phyloP scores from a whole-genome alignment of 441 rosid species.

The Croton setiger region DNA sequence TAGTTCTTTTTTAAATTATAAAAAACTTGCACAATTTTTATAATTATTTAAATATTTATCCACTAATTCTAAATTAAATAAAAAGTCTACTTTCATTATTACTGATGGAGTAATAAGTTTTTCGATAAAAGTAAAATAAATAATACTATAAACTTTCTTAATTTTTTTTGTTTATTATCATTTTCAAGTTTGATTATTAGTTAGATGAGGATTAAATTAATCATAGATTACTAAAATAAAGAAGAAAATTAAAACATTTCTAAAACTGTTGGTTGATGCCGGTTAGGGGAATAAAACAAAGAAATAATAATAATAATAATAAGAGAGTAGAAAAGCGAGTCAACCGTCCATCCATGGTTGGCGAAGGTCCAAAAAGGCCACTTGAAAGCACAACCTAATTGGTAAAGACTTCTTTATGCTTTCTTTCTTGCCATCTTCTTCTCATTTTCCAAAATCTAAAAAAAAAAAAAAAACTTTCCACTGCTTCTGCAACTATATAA shows the following conservation, averaged over 20 bases:
- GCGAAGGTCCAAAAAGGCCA: conserved; percentile 14
- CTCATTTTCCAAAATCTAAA: not conserved
- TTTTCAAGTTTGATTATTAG: not conserved
- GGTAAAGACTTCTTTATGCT: not conserved
- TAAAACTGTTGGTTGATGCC: not conserved
- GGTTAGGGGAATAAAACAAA: not conserved
- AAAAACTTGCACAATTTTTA: too few species aligned
- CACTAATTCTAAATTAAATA: too few species aligned
- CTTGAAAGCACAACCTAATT: not conserved
- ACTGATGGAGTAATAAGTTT: too few species aligned
- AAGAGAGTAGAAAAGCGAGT: not conserved
- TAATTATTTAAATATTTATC: too few species aligned
- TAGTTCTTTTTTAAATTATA: too few species aligned
- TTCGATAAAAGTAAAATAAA: too few species aligned
- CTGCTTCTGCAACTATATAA: not conserved
- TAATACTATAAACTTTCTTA: not conserved
- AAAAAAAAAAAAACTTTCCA: not conserved
- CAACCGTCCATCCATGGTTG: conserved; percentile 3
- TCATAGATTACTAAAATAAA: not conserved
- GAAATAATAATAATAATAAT: not conserved
- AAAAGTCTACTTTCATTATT: too few species aligned
- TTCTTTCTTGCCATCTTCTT: not conserved
- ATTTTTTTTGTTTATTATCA: too few species aligned
- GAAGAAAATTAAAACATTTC: too few species aligned
- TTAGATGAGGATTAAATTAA: not conserved